These are phyloP conservation scores for Coemansia sp. DNA, from an alignment of 192 early-diverging fungal species.

Conservation along the genomic window DNA sequence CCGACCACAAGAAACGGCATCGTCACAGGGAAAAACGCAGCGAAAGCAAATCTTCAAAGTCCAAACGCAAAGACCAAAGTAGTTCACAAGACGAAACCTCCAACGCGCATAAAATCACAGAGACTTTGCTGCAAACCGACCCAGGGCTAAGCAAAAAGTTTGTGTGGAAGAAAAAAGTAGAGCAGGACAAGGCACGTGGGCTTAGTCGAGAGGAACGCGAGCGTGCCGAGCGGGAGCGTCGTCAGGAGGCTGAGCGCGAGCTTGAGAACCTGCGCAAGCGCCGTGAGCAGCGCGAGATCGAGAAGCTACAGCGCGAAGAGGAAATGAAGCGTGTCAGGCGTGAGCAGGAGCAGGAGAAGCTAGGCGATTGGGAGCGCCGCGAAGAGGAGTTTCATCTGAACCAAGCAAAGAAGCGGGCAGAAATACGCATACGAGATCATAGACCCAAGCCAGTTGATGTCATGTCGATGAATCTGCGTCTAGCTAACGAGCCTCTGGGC, in stretches of 20 bases:
- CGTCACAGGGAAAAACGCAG: constrained; percentile 3
- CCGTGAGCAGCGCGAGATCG: constrained; percentile 77
- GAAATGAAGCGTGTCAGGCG: constrained; percentile 72
- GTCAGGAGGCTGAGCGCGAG: constrained; percentile 68
- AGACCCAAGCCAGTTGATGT: constrained; percentile 91
- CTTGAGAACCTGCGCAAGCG: constrained; percentile 79
- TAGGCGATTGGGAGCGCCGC: constrained; percentile 94
- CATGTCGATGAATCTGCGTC: constrained; percentile 82
- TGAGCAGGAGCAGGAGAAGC: constrained; percentile 78
- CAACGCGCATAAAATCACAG: constrained; percentile 61
- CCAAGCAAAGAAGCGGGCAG: constrained; percentile 87
- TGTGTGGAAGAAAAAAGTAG: constrained; percentile 92
- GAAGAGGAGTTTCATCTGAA: constrained; percentile 93
- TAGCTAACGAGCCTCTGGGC: constrained; percentile 68
- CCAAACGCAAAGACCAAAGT: constrained; percentile 1
- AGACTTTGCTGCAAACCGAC: constrained; percentile 78
- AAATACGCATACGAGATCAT: constrained; percentile 86
- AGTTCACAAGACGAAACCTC: not conserved
- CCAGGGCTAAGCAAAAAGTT: constrained; percentile 79
- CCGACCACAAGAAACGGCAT: constrained; percentile 2
- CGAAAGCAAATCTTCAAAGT: not conserved
- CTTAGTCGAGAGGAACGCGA: constrained; percentile 57
- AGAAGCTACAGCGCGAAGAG: constrained; percentile 77
- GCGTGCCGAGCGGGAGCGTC: constrained; percentile 53
- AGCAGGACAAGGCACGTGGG: constrained; percentile 72